Evolutionary conservation across 495 filamentous ascomycete genomes (phyloP).

Genomic region (Tuber microsphaerosporum): DNA sequence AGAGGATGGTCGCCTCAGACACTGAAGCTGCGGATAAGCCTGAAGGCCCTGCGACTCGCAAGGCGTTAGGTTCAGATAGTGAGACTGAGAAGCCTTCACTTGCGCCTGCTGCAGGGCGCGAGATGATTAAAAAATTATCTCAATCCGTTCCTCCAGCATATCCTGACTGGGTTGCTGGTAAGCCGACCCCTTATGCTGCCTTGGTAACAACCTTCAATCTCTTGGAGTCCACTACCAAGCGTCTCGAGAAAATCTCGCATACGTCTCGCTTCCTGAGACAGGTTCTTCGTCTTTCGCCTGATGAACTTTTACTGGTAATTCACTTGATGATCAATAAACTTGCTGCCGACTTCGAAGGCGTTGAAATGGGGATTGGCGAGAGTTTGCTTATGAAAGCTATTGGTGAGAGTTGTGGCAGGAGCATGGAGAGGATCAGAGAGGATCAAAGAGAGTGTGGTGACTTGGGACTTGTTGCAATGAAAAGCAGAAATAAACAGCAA

Average conservation of each 20-base stretch:
- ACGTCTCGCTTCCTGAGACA: conserved; percentile 88
- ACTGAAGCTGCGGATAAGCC: not conserved
- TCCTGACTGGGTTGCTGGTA: conserved; percentile 84
- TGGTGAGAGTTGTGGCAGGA: conserved; percentile 85
- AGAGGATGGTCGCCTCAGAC: not conserved
- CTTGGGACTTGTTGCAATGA: conserved; percentile 86
- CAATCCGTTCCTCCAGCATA: conserved; percentile 44
- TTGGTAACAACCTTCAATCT: conserved; percentile 90
- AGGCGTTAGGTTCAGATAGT: not conserved
- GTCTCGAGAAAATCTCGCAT: conserved; percentile 74
- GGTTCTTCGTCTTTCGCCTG: conserved; percentile 81
- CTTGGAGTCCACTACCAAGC: conserved; percentile 86
- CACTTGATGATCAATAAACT: conserved; percentile 97
- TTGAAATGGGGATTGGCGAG: conserved; percentile 94
- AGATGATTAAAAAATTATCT: conserved; percentile 2
- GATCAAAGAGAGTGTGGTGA: conserved; percentile 96
- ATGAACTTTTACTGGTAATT: conserved; percentile 78
- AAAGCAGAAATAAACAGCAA: conserved; percentile 84
- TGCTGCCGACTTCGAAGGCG: conserved; percentile 89
- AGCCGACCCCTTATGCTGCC: conserved; percentile 88
- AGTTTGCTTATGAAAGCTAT: conserved; percentile 98
- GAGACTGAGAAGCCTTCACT: conserved; percentile 2
- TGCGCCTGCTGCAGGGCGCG: not conserved
- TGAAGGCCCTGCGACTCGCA: not conserved
- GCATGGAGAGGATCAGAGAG: conserved; percentile 74